Evolutionary conservation across 1,284 basidiomycete genomes (phyloP), one percentile per base, ranked within the genome.

Genomic region (Sanghuangporus baumii): DNA sequence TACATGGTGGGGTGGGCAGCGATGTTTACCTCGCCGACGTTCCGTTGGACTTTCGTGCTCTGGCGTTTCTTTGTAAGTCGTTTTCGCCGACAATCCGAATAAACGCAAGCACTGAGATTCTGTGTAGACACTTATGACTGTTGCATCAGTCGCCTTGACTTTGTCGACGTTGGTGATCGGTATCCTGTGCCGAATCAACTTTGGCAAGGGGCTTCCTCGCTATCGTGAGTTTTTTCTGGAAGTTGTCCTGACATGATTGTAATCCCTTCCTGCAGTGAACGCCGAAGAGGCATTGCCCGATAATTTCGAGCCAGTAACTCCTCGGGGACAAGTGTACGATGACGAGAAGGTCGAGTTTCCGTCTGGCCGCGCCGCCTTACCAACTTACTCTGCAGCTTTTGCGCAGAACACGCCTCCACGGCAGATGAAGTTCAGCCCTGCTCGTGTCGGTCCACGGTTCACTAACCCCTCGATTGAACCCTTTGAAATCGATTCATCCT

Each of bases 21-120:
- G 60, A 89, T 91, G 84, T 91, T 93, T 71, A 75, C 82, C 54
- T 82, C 87, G 34, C 75, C 76, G 16, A 82, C 85, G 2, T 92
- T 91, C 81, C 83, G 86, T 55, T 89, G 88, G 85, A 86, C 84
- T 16, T 91, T 88, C 72, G 72, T 79, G 46, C 83, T 83, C 16
- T 91, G 90, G 89, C 71, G 73, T 6, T 91, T 91, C 77, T 92
- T 92, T 74, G 59, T 60, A 31, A 52, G 59, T 52, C 38, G 5
- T n/a, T 16, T 1, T 16, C 40, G 34, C 3, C n/a, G 23, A 20
- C 7, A 12, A 16, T 50, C 43, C 5, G 26, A 11, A 6, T 26
- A 36, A 50, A 23, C 1, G 8, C 14, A 34, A n/a, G 37, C 47
- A 31, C 5, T 31, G 31, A 23, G 20, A 16, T 1, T 59, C 36